phyloP scores from a whole-genome alignment of 2,329 filamentous ascomycete species.

The Epichloe festucae region DNA sequence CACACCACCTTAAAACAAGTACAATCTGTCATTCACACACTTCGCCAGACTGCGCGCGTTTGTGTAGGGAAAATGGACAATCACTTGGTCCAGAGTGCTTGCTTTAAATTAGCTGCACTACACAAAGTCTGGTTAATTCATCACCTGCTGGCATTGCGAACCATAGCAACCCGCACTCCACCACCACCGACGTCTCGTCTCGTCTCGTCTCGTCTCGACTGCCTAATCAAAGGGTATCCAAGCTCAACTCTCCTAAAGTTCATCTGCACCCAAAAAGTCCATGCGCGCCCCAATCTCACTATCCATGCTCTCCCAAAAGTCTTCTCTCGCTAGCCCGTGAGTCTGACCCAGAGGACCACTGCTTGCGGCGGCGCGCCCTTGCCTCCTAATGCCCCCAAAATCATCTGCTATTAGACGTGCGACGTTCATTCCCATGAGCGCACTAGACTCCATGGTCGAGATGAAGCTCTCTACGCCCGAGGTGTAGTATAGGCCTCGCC shows the following conservation, averaged over 20 bases:
- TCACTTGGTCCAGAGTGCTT: no score
- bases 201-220: neutral
- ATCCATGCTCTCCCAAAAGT: conserved; percentile 10
- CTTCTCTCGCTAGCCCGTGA: neutral
- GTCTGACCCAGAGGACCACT: neutral
- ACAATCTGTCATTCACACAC: no score
- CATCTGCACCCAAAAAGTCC: conserved; percentile 5
- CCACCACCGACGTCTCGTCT: neutral
- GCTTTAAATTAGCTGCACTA: no score
- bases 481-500: conserved; percentile 55
- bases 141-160: no score
- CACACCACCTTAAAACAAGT: no score
- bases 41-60: no score
- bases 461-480: conserved; percentile 85
- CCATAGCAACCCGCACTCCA: neutral
- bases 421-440: conserved; percentile 80
- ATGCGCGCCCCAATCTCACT: conserved; percentile 8
- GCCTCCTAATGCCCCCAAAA: conserved; percentile 20
- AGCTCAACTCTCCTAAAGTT: conserved; percentile 8
- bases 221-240: neutral
- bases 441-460: conserved; percentile 93
- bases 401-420: conserved; percentile 57
- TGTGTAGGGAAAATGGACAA: no score
- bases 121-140: no score
- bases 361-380: neutral